Percentiles rank a stretch among this genome's conserved stretches.
phyloP scores from a whole-genome alignment of 140 eudicot genomes.

The Bidens hawaiensis region DNA sequence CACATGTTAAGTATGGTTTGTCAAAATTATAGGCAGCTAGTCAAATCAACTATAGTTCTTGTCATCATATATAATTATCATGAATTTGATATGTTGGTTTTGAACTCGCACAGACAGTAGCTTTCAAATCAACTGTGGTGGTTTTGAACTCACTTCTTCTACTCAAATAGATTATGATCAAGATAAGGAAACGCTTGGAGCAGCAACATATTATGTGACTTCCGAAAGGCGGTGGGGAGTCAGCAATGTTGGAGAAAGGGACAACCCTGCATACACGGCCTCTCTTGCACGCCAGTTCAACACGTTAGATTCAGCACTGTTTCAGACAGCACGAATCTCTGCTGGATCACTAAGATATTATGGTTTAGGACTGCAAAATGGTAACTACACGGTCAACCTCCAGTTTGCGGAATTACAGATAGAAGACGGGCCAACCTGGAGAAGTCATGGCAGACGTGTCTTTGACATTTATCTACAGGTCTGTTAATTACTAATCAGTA shows the following conservation, averaged over 20 bases:
- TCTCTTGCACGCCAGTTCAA: slow-evolving; percentile 36
- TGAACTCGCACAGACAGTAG: slow-evolving; percentile 44
- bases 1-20: not conserved
- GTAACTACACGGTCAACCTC: slow-evolving; percentile 59
- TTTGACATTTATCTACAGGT: slow-evolving; percentile 72
- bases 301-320: slow-evolving; percentile 57
- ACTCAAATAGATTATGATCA: slow-evolving; percentile 32
- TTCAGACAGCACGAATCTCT: slow-evolving; percentile 66
- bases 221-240: slow-evolving; percentile 64
- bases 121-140: slow-evolving; percentile 55
- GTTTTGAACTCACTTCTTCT: slow-evolving; percentile 40
- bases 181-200: slow-evolving; percentile 53
- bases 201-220: slow-evolving; percentile 45
- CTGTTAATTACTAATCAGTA: too few relatives aligned
- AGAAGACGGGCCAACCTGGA: slow-evolving; percentile 37
- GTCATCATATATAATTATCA: not conserved
- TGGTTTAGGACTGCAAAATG: slow-evolving; percentile 63
- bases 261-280: slow-evolving; percentile 19
- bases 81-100: slow-evolving; percentile 4
- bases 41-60: not conserved
- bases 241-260: slow-evolving; percentile 58
- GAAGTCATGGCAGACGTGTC: slow-evolving; percentile 54
- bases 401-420: slow-evolving; percentile 53
- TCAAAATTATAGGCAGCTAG: too few relatives aligned
- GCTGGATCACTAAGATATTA: slow-evolving; percentile 25